Evolutionary conservation across 2,329 filamentous ascomycete species (phyloP), one percentile per base, ranked within the genome.

Genomic region (Cladophialophora bantiana): DNA sequence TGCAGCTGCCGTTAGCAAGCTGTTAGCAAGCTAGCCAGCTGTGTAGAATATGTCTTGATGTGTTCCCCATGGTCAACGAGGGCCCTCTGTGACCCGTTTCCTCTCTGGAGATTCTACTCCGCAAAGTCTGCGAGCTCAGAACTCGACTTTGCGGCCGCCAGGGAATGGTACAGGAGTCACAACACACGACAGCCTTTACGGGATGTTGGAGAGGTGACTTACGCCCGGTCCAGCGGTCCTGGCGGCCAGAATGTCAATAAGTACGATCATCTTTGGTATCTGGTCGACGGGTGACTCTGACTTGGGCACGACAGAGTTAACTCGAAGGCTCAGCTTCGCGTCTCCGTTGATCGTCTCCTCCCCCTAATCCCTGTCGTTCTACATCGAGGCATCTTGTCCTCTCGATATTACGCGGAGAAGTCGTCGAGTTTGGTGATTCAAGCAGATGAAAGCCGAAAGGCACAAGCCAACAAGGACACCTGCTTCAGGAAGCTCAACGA

Each of bases 171-270:
- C 56, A 78, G 80, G 52, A 77, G 78, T 53, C 81, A 88, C 70
- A 79, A 84, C 75, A 75, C 82, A 63, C 81, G 84, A 13, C 82
- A 84, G 13, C 84, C 89, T 64, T 85, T 87, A 32, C 82, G 81
- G 64, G 80, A 79, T 69, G 81, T 89, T 65, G 83, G 85, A 73
- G 83, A 88, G 68, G 75, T 89, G 70, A 86, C 82, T 57, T 90
- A 88, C 75, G 88, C 86, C 74, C 82, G 87, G 65, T 88, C 87
- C 2, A 88, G 86, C 60, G 88, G 88, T 3, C 88, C 88, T 18
- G 88, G 88, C 59, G 88, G 88, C 10, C 88, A 90, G 76, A 89
- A 90, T 78, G 88, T 90, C 64, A 90, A 90, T 78, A 90, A 90
- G 88, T 89, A 77, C 70, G 81, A 74, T 59, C 65, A 65, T 80